Evolutionary conservation across 2,329 filamentous ascomycete genomes (phyloP).

Genomic region (Hypoxylon sp.): DNA sequence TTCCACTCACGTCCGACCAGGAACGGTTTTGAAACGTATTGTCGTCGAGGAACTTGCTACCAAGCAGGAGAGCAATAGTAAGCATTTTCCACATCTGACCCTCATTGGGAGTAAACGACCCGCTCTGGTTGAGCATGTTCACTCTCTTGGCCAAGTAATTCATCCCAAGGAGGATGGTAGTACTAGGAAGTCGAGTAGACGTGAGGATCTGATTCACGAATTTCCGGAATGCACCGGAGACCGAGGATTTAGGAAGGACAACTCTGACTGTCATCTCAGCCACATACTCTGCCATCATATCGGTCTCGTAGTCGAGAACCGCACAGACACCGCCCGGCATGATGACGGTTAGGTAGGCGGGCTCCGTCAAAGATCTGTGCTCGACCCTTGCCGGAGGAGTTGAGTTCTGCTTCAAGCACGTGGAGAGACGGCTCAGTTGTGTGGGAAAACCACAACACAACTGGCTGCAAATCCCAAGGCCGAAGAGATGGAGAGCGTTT

Average conservation of each 20-base stretch:
- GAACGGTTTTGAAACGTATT: slow-evolving; percentile 98
- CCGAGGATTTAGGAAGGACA: slow-evolving; percentile 65
- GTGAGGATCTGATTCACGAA: slow-evolving; percentile 93
- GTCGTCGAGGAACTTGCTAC: slow-evolving; percentile 96
- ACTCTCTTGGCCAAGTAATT: slow-evolving; percentile 90
- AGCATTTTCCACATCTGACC: slow-evolving; percentile 89
- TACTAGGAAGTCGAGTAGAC: slow-evolving; percentile 89
- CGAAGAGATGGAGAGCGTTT: slow-evolving; percentile 54
- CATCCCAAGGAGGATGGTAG: slow-evolving; percentile 90
- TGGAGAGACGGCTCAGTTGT: slow-evolving; percentile 53
- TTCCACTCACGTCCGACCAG: slow-evolving; percentile 95
- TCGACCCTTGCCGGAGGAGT: slow-evolving; percentile 53
- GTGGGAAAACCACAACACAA: slow-evolving; percentile 48
- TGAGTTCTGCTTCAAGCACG: slow-evolving; percentile 60
- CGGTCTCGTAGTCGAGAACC: slow-evolving; percentile 96
- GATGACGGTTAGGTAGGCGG: slow-evolving; percentile 57
- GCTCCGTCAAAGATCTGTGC: slow-evolving; percentile 51
- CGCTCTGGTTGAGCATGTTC: slow-evolving; percentile 75
- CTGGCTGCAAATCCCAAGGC: slow-evolving; percentile 56
- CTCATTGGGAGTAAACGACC: slow-evolving; percentile 70
- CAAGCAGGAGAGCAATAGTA: slow-evolving; percentile 86
- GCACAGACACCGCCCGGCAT: slow-evolving; percentile 89
- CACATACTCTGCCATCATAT: slow-evolving; percentile 95
- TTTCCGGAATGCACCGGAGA: slow-evolving; percentile 85
- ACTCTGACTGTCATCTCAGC: slow-evolving; percentile 83